Evolutionary conservation across 2,329 filamentous ascomycete genomes (phyloP).

Genomic region (Sphaerostilbella broomeana): DNA sequence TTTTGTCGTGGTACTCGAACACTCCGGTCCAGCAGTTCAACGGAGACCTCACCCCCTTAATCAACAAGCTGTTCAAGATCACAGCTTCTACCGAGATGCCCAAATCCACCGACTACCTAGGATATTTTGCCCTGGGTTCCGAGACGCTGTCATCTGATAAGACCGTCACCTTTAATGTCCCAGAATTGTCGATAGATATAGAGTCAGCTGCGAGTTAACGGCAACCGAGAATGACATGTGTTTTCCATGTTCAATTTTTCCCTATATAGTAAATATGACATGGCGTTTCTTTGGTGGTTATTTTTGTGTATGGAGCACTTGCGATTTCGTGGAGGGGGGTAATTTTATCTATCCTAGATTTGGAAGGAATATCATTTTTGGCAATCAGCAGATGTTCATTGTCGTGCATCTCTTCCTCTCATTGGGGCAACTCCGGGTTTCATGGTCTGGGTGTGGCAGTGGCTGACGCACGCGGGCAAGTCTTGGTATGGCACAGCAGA

Average conservation of each 20-base stretch:
- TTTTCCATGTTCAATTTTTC: background rate
- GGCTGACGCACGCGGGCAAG: too few relatives aligned
- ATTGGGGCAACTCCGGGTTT: background rate
- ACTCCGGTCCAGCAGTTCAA: constrained; percentile 33
- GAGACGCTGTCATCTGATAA: constrained; percentile 39
- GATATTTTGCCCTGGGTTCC: constrained; percentile 45
- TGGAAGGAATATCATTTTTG: too few relatives aligned
- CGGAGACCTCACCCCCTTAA: constrained; percentile 40
- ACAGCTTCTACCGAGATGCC: constrained; percentile 24
- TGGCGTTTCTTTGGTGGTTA: too few relatives aligned
- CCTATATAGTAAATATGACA: too few relatives aligned
- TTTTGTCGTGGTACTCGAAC: constrained; percentile 43
- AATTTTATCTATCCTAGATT: background rate
- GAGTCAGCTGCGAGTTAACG: constrained; percentile 10
- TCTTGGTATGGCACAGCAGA: constrained; percentile 1
- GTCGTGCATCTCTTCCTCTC: background rate
- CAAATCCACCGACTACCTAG: constrained; percentile 37
- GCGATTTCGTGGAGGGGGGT: too few relatives aligned
- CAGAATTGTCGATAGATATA: constrained; percentile 32
- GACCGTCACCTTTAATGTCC: constrained; percentile 44
- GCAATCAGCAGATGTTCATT: too few relatives aligned
- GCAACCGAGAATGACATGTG: constrained; percentile 4
- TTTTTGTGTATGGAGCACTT: too few relatives aligned
- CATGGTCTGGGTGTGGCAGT: too few relatives aligned
- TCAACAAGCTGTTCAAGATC: constrained; percentile 34